phyloP scores from a whole-genome alignment of 2,329 filamentous ascomycete genomes.

The Remersonia thermophila region DNA sequence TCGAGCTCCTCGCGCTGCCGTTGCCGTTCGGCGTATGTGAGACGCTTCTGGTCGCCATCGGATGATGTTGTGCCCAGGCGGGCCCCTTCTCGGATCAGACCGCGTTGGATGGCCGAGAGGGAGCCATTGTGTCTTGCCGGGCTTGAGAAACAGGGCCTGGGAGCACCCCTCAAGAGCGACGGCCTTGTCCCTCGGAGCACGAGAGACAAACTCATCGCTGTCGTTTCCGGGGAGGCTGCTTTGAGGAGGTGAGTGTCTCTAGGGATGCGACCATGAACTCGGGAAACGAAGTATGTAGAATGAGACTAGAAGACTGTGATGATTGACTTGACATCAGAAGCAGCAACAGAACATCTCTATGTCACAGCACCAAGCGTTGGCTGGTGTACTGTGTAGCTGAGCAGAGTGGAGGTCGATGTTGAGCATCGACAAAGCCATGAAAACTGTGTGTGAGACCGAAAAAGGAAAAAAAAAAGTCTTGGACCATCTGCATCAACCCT shows the following conservation, averaged over 20 bases:
- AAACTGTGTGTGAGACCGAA: too few relatives aligned
- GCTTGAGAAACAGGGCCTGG: conserved; percentile 10
- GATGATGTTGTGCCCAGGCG: conserved; percentile 5
- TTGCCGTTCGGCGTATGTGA: conserved; percentile 20
- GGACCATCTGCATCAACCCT: too few relatives aligned
- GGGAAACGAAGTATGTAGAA: too few relatives aligned
- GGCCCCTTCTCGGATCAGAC: conserved; percentile 37
- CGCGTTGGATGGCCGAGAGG: conserved; percentile 57
- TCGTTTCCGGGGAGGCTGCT: background rate
- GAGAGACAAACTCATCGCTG: conserved; percentile 11
- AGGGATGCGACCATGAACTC: too few relatives aligned
- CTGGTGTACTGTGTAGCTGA: too few relatives aligned
- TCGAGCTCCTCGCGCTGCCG: conserved; percentile 16
- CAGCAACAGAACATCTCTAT: too few relatives aligned
- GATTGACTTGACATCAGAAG: too few relatives aligned
- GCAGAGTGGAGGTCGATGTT: too few relatives aligned
- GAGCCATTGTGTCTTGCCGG: conserved; percentile 37
- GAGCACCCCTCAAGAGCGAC: conserved; percentile 3
- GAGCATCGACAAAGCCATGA: too few relatives aligned
- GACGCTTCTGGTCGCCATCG: conserved; percentile 12
- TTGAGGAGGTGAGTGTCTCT: background rate
- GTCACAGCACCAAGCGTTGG: too few relatives aligned
- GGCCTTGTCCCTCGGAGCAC: conserved; percentile 10
- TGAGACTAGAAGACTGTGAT: too few relatives aligned
- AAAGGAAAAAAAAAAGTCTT: too few relatives aligned